Percentiles rank a stretch among this genome's conserved stretches.
Evolutionary conservation across 768 basidiomycete species (phyloP).

Genomic region (Calocera viscosa): DNA sequence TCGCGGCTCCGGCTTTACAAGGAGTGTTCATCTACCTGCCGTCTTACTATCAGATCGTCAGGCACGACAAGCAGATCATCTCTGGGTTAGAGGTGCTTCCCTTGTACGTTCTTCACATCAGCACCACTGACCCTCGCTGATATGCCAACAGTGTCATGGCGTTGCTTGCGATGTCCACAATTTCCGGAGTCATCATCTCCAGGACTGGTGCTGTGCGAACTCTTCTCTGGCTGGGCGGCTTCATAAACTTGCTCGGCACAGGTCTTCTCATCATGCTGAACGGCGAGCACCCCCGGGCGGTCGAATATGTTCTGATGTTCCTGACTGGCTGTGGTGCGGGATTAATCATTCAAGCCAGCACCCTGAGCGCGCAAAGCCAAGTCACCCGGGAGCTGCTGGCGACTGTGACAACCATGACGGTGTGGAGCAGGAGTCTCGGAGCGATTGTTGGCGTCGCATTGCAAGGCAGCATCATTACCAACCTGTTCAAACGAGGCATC

Average conservation of each 20-base stretch:
- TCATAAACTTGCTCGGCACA: neutral
- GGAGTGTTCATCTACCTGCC: neutral
- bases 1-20: neutral
- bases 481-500: neutral
- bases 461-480: neutral
- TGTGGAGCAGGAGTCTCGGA: neutral
- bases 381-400: neutral
- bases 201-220: neutral
- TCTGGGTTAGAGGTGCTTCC: neutral
- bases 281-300: neutral
- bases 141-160: neutral
- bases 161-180: neutral
- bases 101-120: neutral
- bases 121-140: too few species aligned
- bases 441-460: neutral
- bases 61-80: neutral
- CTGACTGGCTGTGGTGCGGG: neutral
- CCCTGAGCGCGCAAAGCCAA: neutral
- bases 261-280: neutral
- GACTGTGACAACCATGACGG: neutral
- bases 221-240: neutral
- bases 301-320: neutral
- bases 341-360: neutral
- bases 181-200: neutral
- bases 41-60: neutral